Conservation (phyloP, 176 grass and related monocot genomes). For the Hsuehochloa calcarea region DNA sequence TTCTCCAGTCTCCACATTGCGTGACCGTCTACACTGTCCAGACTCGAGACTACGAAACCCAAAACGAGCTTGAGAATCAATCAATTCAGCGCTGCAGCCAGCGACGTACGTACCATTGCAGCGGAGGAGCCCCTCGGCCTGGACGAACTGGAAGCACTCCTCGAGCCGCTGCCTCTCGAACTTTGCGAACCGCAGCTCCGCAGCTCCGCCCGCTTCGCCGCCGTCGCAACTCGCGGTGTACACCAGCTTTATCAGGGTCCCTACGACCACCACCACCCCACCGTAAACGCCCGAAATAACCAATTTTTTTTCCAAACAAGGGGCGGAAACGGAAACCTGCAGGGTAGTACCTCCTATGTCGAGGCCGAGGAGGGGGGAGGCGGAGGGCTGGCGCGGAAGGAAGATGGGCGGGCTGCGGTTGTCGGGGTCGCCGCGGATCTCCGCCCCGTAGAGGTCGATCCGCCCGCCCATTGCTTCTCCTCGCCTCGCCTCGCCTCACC, state of each 20-base stretch:
- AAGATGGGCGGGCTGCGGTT: conserved; percentile 67
- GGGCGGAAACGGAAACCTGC: neutral
- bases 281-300: neutral
- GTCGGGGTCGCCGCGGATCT: conserved; percentile 56
- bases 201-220: conserved; percentile 27
- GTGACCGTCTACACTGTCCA: neutral
- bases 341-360: conserved; percentile 64
- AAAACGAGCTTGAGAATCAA: neutral
- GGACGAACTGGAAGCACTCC: conserved; percentile 75
- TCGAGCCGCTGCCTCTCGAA: conserved; percentile 78
- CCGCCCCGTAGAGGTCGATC: conserved; percentile 66
- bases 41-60: neutral
- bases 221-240: conserved; percentile 55
- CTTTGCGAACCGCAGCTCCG: conserved; percentile 75
- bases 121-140: conserved; percentile 48
- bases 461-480: neutral
- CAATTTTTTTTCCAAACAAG: neutral
- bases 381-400: conserved; percentile 71
- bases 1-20: neutral
- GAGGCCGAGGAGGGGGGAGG: conserved; percentile 66
- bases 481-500: too few species aligned
- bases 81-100: neutral
- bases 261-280: conserved; percentile 25
- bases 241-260: conserved; percentile 91
- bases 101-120: conserved; percentile 34